Conservation (phyloP, 257 asterid species). For the Solanum peruvianum region DNA sequence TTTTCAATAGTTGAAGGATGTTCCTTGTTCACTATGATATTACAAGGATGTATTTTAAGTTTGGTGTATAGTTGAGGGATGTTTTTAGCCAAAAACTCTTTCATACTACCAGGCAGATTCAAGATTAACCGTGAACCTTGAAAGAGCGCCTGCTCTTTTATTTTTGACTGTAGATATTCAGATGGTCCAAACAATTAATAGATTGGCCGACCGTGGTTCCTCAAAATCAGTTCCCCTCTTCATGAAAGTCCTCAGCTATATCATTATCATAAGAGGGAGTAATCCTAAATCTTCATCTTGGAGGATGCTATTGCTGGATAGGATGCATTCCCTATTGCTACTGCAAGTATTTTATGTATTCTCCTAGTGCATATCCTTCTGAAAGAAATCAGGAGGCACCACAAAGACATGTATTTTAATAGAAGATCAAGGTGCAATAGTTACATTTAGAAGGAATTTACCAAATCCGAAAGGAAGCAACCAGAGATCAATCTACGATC, state of each 20-base stretch:
- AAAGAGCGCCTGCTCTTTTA: not conserved
- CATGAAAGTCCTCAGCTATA: not conserved
- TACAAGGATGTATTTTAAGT: not conserved
- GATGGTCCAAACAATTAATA: not conserved
- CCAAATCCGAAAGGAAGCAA: not conserved
- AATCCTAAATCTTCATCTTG: conserved; percentile 1
- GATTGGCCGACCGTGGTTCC: not conserved
- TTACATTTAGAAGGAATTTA: not conserved
- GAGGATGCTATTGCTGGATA: not conserved
- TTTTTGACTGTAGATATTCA: not conserved
- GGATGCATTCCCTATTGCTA: not conserved
- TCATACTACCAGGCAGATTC: not conserved
- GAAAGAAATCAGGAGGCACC: not conserved
- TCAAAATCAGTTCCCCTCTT: not conserved
- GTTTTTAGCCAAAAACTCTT: not conserved
- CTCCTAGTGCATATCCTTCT: not conserved
- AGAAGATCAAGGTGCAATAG: not conserved
- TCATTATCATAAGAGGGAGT: not conserved
- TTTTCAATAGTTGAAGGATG: not conserved
- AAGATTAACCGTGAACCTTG: not conserved
- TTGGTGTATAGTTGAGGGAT: not conserved
- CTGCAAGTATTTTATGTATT: not conserved
- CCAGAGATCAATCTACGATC: not conserved
- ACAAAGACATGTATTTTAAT: not conserved
- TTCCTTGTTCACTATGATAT: not conserved